phyloP scores from a whole-genome alignment of 2,329 filamentous ascomycete genomes.

The Lomentospora prolificans region DNA sequence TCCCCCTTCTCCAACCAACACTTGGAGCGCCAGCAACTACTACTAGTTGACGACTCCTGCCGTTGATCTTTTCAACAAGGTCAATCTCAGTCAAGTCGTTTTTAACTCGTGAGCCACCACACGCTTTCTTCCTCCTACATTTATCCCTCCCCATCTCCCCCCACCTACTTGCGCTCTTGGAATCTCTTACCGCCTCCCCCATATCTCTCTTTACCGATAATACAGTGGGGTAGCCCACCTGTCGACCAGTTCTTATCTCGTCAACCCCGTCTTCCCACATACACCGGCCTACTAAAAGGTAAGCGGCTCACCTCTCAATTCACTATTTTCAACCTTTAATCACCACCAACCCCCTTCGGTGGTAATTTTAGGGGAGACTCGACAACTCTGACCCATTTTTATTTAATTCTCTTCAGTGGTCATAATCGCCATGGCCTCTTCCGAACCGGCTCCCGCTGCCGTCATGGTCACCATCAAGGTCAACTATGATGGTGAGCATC shows the following conservation, averaged over 20 bases:
- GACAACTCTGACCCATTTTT: no score
- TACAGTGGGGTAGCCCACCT: background rate
- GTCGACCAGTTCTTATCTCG: background rate
- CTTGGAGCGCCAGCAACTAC: background rate
- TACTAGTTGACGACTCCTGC: background rate
- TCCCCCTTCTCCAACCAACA: background rate
- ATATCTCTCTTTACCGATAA: background rate
- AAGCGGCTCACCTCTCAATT: no score
- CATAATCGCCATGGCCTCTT: conserved; percentile 1
- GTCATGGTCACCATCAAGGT: conserved; percentile 70
- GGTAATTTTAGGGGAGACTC: no score
- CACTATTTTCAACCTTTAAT: no score
- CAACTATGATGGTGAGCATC: conserved; percentile 61
- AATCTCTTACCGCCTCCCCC: background rate
- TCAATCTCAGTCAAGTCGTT: background rate
- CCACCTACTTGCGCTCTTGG: background rate
- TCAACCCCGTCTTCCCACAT: background rate
- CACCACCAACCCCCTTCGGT: no score
- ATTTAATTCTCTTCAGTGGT: no score
- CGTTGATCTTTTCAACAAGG: conserved; percentile 1
- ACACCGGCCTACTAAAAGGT: no score
- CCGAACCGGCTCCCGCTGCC: conserved; percentile 3
- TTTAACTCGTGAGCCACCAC: background rate
- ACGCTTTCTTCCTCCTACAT: background rate
- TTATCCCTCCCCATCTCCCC: background rate